Evolutionary conservation across 345 rosid genomes (phyloP).

Genomic region (Salix purpurea): DNA sequence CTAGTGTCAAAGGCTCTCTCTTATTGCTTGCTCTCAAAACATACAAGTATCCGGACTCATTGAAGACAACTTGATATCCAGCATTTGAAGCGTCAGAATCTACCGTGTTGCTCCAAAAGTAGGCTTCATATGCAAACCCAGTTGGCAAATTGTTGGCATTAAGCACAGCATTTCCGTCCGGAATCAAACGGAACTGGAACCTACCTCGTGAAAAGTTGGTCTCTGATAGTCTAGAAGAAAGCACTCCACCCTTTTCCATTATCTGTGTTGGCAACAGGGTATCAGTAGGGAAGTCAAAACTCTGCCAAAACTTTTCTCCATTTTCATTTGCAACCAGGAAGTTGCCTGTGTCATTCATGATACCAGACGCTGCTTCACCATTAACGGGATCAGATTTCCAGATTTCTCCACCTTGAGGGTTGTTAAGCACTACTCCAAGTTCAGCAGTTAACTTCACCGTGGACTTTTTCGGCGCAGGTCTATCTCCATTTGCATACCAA

Average conservation of each 20-base stretch:
- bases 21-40: neutral
- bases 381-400: neutral
- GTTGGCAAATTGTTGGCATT: neutral
- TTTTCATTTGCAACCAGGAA: neutral
- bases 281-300: neutral
- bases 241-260: neutral
- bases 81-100: neutral
- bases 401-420: neutral
- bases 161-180: neutral
- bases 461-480: neutral
- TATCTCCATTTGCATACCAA: neutral
- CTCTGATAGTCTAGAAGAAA: neutral
- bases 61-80: neutral
- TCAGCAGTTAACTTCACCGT: neutral
- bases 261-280: constrained; percentile 5
- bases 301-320: neutral
- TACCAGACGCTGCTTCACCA: neutral
- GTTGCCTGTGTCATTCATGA: neutral
- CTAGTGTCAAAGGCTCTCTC: neutral
- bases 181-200: neutral
- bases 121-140: neutral
- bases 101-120: neutral
- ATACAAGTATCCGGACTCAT: constrained; percentile 5
- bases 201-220: constrained; percentile 6
- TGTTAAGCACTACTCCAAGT: neutral